Evolutionary conservation across 495 filamentous ascomycete species (phyloP).

Genomic region (Penicillium psychrofluorescens): DNA sequence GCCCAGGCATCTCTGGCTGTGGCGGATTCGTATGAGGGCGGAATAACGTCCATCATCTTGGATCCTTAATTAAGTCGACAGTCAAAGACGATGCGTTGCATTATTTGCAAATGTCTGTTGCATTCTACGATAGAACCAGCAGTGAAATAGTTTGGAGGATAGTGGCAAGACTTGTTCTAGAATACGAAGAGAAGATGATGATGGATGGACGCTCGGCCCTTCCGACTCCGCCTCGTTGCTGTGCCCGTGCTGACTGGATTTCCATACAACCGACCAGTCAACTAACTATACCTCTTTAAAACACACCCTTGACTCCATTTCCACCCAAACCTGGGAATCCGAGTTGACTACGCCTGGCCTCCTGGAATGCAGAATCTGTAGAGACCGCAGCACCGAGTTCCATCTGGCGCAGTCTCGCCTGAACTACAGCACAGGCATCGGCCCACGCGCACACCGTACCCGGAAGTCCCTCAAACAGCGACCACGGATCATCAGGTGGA

Average conservation of each 20-base stretch:
- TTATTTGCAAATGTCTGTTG: too few species aligned
- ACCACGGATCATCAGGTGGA: slow-evolving; percentile 37
- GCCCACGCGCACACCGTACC: slow-evolving; percentile 43
- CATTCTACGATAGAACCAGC: too few species aligned
- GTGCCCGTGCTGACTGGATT: neutral
- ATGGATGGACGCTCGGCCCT: slow-evolving; percentile 1
- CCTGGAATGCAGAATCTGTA: slow-evolving; percentile 8
- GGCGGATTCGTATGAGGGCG: slow-evolving; percentile 54
- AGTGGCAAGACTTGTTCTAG: too few species aligned
- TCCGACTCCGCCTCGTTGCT: slow-evolving; percentile 9
- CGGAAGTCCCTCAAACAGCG: slow-evolving; percentile 37
- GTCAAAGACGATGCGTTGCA: too few species aligned
- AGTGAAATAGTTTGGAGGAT: too few species aligned
- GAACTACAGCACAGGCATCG: slow-evolving; percentile 32
- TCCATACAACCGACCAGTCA: neutral
- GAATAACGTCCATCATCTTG: slow-evolving; percentile 43
- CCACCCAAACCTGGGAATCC: slow-evolving; percentile 27
- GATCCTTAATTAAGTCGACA: too few species aligned
- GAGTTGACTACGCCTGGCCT: slow-evolving; percentile 14
- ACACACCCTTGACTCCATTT: slow-evolving; percentile 18
- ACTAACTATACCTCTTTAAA: slow-evolving; percentile 1
- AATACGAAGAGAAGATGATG: too few species aligned
- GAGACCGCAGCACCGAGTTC: slow-evolving; percentile 11
- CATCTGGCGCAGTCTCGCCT: slow-evolving; percentile 27
- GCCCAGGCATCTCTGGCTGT: slow-evolving; percentile 52